phyloP scores from a whole-genome alignment of 2,329 filamentous ascomycete genomes.

The Diaporthe destruens region DNA sequence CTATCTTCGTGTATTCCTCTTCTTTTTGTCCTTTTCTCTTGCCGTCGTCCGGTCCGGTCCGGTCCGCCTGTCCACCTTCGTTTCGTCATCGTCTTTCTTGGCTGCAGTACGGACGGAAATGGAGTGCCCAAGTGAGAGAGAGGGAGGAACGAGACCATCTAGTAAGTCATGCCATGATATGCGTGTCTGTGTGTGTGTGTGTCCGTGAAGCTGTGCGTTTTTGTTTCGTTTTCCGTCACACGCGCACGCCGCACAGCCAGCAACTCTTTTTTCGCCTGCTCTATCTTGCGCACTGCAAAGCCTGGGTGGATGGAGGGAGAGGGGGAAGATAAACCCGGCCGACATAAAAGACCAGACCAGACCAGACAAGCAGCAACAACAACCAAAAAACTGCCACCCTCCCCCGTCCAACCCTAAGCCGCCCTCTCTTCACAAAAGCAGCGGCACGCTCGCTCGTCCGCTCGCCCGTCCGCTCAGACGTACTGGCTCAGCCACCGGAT shows the following conservation, averaged over 20 bases:
- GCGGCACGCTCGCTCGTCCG: too few species aligned
- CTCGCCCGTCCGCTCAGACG: conserved; percentile 68
- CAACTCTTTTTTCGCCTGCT: neutral
- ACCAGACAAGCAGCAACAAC: neutral
- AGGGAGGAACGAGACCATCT: conserved; percentile 13
- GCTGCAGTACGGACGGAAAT: conserved; percentile 8
- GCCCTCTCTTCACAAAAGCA: too few species aligned
- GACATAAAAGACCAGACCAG: neutral
- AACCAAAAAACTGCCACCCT: neutral
- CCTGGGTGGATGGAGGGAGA: too few species aligned
- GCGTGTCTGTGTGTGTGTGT: neutral
- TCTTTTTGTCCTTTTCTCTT: neutral
- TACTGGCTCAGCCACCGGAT: conserved; percentile 95
- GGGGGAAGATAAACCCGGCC: neutral
- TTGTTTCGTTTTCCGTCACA: neutral
- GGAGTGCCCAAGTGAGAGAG: conserved; percentile 4
- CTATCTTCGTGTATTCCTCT: neutral
- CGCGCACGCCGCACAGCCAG: neutral
- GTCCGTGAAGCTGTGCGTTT: neutral
- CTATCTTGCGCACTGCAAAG: neutral
- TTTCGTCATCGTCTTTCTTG: conserved; percentile 8
- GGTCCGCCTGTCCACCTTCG: too few species aligned
- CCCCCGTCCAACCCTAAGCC: too few species aligned
- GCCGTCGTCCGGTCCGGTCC: conserved; percentile 4
- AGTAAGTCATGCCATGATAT: neutral